Percentiles rank a stretch among this genome's conserved stretches.
These are phyloP conservation scores for Fusarium anguioides DNA, from an alignment of 2,329 filamentous ascomycete genomes.

Conservation along the genomic window DNA sequence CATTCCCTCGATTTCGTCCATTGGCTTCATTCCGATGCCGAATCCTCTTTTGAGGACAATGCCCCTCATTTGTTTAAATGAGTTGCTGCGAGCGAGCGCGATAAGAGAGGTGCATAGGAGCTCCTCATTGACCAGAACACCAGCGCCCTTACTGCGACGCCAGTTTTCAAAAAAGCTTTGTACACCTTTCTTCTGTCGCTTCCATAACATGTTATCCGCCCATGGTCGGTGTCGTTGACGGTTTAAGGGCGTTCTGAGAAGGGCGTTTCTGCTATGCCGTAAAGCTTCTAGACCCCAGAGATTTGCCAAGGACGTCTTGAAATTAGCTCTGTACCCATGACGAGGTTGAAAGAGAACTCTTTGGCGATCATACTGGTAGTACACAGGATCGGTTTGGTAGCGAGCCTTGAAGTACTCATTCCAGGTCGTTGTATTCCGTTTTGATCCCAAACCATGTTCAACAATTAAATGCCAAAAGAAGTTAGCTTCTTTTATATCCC, in stretches of 20 bases:
- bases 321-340: constrained; percentile 48
- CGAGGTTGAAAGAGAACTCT: constrained; percentile 55
- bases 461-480: constrained; percentile 50
- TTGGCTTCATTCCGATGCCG: constrained; percentile 43
- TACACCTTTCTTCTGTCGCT: constrained; percentile 43
- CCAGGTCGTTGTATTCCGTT: constrained; percentile 52
- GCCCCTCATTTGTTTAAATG: constrained; percentile 48
- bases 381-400: constrained; percentile 59
- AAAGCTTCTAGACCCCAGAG: constrained; percentile 48
- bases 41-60: constrained; percentile 51
- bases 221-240: constrained; percentile 37
- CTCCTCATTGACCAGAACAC: constrained; percentile 52
- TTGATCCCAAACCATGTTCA: constrained; percentile 40
- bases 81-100: constrained; percentile 55
- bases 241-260: constrained; percentile 47
- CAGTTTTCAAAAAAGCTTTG: constrained; percentile 47
- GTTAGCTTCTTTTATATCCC: constrained; percentile 51
- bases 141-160: constrained; percentile 37
- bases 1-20: too few relatives aligned
- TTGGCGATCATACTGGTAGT: constrained; percentile 58
- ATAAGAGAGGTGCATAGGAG: constrained; percentile 56
- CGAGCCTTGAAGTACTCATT: constrained; percentile 61
- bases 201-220: constrained; percentile 44
- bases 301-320: constrained; percentile 10
- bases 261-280: constrained; percentile 46